Evolutionary conservation across 352 stramenopile species (phyloP).

Genomic region (Blastocystis hominis): DNA sequence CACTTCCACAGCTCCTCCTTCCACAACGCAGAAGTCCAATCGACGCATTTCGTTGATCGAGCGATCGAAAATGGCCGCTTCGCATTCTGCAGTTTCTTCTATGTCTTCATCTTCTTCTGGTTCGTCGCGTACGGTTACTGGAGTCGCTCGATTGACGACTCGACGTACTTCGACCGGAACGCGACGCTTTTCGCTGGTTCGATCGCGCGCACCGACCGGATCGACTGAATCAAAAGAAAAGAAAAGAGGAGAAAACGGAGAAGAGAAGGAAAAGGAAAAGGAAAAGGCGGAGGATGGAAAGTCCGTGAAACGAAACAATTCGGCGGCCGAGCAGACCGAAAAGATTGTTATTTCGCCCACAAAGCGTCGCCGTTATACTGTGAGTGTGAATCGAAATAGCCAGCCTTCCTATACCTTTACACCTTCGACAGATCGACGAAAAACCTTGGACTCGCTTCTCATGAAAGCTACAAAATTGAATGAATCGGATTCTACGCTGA

Average conservation of each 20-base stretch:
- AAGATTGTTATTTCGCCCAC: neutral
- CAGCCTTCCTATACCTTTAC: conserved; percentile 43
- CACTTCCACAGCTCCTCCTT: neutral
- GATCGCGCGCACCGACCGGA: neutral
- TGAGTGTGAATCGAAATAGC: neutral
- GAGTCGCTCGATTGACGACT: neutral
- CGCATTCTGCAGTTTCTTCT: neutral
- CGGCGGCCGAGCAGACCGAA: neutral
- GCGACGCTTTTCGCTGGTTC: neutral
- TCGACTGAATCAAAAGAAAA: neutral
- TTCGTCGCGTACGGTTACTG: neutral
- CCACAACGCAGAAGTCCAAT: neutral
- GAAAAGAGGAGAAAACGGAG: neutral
- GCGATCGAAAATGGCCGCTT: neutral
- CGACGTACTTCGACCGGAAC: neutral
- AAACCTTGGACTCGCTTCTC: neutral
- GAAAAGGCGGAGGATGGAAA: neutral
- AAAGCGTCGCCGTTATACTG: neutral
- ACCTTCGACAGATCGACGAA: neutral
- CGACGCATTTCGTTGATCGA: conserved; percentile 21
- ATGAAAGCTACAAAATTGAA: neutral
- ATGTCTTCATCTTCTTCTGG: neutral
- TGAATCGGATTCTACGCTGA: neutral
- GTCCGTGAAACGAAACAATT: neutral
- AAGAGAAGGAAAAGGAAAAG: neutral